phyloP scores from a whole-genome alignment of 78 protist genomes.

The Guillardia theta region DNA sequence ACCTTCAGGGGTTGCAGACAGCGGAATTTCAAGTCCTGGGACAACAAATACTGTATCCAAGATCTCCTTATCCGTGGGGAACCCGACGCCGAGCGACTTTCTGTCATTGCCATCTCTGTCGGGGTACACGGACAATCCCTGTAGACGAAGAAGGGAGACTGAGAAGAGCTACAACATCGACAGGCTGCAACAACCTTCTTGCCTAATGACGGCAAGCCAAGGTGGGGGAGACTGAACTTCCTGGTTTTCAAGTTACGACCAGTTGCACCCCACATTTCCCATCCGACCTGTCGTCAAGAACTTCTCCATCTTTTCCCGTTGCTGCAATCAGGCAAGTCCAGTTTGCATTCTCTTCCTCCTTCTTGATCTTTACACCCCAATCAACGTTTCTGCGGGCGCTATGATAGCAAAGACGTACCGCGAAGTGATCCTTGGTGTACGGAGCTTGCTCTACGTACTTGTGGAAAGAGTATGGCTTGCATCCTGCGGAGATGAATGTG shows the following conservation, averaged over 20 bases:
- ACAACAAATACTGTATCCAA: neutral
- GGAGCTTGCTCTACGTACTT: neutral
- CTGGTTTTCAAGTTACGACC: too few relatives aligned
- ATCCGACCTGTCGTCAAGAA: neutral
- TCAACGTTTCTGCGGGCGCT: neutral
- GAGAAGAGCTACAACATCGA: too few relatives aligned
- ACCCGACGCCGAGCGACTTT: neutral
- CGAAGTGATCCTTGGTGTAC: neutral
- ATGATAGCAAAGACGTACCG: neutral
- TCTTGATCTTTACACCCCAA: neutral
- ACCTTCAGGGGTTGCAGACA: too few relatives aligned
- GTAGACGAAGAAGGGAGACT: too few relatives aligned
- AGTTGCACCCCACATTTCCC: too few relatives aligned
- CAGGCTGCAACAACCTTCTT: conserved; percentile 6
- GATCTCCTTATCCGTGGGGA: neutral
- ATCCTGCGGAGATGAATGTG: neutral
- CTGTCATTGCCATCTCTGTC: neutral
- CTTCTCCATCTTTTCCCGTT: neutral
- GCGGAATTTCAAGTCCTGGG: neutral
- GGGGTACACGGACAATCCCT: neutral
- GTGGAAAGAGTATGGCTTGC: neutral
- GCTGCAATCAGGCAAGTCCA: neutral
- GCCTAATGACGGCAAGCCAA: neutral
- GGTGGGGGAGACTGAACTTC: neutral
- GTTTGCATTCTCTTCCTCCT: neutral